Evolutionary conservation across 139 green algal species (phyloP).

Genomic region (Volvox reticuliferus): DNA sequence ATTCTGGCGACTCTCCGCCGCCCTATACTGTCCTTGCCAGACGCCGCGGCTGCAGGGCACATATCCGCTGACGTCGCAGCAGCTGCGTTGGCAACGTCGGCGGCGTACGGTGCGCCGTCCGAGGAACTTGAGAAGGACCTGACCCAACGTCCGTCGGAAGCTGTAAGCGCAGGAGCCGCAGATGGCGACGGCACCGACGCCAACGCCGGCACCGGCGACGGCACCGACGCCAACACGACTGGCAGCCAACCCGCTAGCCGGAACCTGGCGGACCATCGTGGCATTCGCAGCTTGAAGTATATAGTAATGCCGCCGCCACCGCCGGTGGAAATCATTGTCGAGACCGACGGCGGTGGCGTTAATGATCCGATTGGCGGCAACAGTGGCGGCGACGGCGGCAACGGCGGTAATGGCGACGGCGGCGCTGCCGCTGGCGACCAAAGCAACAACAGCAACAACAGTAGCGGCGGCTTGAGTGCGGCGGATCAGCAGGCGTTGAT

Average conservation of each 20-base stretch:
- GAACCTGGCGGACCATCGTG: background rate
- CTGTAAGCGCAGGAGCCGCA: background rate
- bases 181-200: background rate
- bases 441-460: background rate
- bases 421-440: background rate
- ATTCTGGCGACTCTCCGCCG: background rate
- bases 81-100: background rate
- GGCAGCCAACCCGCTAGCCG: background rate
- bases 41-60: background rate
- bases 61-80: background rate
- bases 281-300: background rate
- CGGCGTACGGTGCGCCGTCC: background rate
- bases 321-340: background rate
- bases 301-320: background rate
- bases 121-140: background rate
- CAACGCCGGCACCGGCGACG: no score
- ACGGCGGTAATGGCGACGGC: background rate
- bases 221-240: background rate
- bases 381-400: background rate
- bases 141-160: background rate
- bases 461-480: no score
- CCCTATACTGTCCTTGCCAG: background rate
- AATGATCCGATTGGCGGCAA: background rate
- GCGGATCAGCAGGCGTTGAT: background rate
- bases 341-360: background rate